A percentile compares a stretch with the other conserved stretches of the same genome.
phyloP scores from a whole-genome alignment of 805 yeast species.

The Hanseniaspora hatyaiensis region DNA sequence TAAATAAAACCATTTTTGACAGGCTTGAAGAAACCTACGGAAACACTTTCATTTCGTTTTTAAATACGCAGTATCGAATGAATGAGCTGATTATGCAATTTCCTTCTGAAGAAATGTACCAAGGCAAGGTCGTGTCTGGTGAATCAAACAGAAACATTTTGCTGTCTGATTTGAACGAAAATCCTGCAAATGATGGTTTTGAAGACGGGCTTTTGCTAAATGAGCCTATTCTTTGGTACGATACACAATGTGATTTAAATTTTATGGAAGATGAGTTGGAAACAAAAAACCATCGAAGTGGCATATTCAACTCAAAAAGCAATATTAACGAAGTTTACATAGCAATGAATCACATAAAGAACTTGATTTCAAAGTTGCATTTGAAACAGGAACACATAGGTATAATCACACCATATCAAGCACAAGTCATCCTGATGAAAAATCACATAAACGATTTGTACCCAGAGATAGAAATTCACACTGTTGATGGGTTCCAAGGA shows the following conservation, averaged over 20 bases:
- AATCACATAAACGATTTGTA: conserved; percentile 32
- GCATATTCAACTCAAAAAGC: conserved; percentile 42
- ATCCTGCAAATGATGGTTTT: no score
- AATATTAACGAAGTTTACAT: conserved; percentile 67
- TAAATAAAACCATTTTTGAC: conserved; percentile 62
- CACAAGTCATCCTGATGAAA: conserved; percentile 62
- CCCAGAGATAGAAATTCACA: conserved; percentile 58
- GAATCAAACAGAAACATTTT: conserved; percentile 41
- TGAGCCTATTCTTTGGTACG: conserved; percentile 65
- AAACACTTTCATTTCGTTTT: conserved; percentile 40
- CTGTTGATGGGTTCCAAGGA: conserved; percentile 96
- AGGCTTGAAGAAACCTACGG: conserved; percentile 46
- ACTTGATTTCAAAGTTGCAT: conserved; percentile 39
- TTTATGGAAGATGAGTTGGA: conserved; percentile 44
- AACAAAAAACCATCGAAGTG: neutral
- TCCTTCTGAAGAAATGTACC: conserved; percentile 58
- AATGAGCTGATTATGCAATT: conserved; percentile 64
- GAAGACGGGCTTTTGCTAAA: no score
- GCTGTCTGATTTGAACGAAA: conserved; percentile 28
- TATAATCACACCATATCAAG: conserved; percentile 78
- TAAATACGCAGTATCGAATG: conserved; percentile 83
- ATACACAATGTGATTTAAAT: conserved; percentile 75
- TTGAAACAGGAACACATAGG: conserved; percentile 55
- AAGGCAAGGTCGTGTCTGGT: conserved; percentile 50
- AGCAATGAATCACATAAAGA: conserved; percentile 45